A percentile compares a stretch with the other conserved stretches of the same genome.
Conservation (phyloP, 192 early-diverging fungal species). For the Phycomyces nitens region DNA sequence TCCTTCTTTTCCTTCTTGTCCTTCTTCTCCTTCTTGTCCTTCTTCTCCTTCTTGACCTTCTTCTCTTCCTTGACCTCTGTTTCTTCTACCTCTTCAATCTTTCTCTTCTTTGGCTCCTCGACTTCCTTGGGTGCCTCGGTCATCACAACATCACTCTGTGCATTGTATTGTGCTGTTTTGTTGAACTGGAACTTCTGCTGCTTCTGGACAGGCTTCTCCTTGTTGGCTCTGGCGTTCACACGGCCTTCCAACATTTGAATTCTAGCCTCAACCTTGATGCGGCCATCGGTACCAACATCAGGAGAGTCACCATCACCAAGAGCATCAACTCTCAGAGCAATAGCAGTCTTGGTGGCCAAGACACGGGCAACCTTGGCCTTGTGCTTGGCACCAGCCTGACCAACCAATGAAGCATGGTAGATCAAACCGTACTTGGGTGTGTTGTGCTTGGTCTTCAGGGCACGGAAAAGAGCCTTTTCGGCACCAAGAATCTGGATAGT, state of each 20-base stretch:
- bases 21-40: slow-evolving; percentile 54
- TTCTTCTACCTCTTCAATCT: slow-evolving; percentile 43
- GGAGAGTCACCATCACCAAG: slow-evolving; percentile 75
- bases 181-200: slow-evolving; percentile 59
- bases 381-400: slow-evolving; percentile 88
- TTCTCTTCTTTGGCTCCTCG: slow-evolving; percentile 45
- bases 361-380: slow-evolving; percentile 98
- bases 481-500: slow-evolving; percentile 98
- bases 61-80: slow-evolving; percentile 45
- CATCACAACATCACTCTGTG: slow-evolving; percentile 28
- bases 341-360: slow-evolving; percentile 87
- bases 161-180: slow-evolving; percentile 46
- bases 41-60: slow-evolving; percentile 51
- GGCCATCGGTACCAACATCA: slow-evolving; percentile 82
- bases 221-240: slow-evolving; percentile 63
- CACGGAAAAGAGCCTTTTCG: slow-evolving; percentile 97
- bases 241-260: slow-evolving; percentile 88
- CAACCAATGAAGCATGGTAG: slow-evolving; percentile 95
- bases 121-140: slow-evolving; percentile 14
- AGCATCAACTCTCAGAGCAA: slow-evolving; percentile 90
- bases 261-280: slow-evolving; percentile 84
- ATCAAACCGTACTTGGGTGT: slow-evolving; percentile 98
- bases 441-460: slow-evolving; percentile 93
- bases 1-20: slow-evolving; percentile 43
- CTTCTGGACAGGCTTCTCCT: slow-evolving; percentile 64